Conservation (phyloP, 805 yeast species). For the Kodamaea laetipori region DNA sequence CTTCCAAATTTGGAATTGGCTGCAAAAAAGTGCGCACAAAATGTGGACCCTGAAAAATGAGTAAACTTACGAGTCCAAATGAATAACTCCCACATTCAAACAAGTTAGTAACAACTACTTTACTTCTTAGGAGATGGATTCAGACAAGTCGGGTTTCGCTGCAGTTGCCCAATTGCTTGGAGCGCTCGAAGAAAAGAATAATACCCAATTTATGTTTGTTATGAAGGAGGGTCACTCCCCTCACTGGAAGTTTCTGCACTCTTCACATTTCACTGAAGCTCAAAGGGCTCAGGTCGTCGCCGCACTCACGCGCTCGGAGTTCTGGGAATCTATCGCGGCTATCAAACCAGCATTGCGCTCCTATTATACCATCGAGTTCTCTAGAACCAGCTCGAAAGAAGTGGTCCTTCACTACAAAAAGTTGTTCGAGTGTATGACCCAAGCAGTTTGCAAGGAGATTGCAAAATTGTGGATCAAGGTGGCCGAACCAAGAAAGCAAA, state of each 20-base stretch:
- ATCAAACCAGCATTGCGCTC: constrained; percentile 17
- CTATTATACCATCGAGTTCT: constrained; percentile 5
- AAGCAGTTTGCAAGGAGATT: constrained; percentile 52
- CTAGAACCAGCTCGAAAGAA: background rate
- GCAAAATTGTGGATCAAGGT: constrained; percentile 69
- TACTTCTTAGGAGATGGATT: too few species aligned
- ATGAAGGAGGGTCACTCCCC: constrained; percentile 1
- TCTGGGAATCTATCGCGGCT: constrained; percentile 4
- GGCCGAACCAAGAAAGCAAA: constrained; percentile 68
- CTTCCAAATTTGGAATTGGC: too few species aligned
- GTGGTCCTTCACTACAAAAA: constrained; percentile 19
- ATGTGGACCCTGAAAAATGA: too few species aligned
- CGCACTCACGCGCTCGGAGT: background rate
- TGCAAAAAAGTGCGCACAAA: too few species aligned
- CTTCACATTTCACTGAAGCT: background rate
- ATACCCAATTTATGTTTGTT: background rate
- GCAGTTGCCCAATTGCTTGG: background rate
- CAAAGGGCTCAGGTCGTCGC: background rate
- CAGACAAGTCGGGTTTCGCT: too few species aligned
- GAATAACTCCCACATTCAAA: background rate
- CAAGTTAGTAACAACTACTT: too few species aligned
- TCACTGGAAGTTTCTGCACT: constrained; percentile 7
- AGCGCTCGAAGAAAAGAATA: background rate
- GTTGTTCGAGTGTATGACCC: constrained; percentile 24
- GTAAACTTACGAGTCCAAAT: background rate